phyloP scores from a whole-genome alignment of 2,329 filamentous ascomycete genomes.

The Paracamarosporium sp. region DNA sequence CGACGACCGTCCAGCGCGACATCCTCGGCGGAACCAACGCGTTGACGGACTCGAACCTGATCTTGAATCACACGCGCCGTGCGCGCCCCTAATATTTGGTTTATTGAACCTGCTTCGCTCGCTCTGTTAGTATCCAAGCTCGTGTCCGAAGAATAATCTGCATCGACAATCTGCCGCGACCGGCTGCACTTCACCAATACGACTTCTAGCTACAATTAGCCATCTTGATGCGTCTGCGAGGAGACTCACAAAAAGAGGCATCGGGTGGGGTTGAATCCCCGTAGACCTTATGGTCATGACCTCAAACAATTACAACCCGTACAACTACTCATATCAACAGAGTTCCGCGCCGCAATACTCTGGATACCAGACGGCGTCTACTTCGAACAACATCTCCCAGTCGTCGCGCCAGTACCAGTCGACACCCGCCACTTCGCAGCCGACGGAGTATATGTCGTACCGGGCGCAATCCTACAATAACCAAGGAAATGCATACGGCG shows the following conservation, averaged over 20 bases:
- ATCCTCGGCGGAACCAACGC: conserved; percentile 3
- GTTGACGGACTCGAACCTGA: not conserved
- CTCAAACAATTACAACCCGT: conserved; percentile 33
- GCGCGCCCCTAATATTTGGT: not conserved
- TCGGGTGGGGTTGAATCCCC: conserved; percentile 3
- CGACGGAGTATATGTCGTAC: conserved; percentile 37
- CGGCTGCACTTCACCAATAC: not conserved
- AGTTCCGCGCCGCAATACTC: conserved; percentile 37
- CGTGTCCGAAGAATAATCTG: not conserved
- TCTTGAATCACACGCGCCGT: conserved; percentile 6
- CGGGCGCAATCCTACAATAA: conserved; percentile 26
- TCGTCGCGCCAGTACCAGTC: conserved; percentile 35
- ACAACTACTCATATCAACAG: conserved; percentile 37
- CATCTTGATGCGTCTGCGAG: conserved; percentile 11
- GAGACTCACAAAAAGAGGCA: conserved; percentile 6
- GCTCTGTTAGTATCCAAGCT: not conserved
- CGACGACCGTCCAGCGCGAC: not conserved
- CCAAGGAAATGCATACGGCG: conserved; percentile 27
- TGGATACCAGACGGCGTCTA: conserved; percentile 31
- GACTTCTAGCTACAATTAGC: conserved; percentile 6
- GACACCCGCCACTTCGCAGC: conserved; percentile 24
- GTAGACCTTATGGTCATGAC: conserved; percentile 27
- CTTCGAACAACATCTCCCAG: conserved; percentile 26
- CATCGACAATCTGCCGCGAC: not conserved
- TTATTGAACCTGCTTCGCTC: not conserved